phyloP scores from a whole-genome alignment of 345 rosid species.

The Populus pruinosa region DNA sequence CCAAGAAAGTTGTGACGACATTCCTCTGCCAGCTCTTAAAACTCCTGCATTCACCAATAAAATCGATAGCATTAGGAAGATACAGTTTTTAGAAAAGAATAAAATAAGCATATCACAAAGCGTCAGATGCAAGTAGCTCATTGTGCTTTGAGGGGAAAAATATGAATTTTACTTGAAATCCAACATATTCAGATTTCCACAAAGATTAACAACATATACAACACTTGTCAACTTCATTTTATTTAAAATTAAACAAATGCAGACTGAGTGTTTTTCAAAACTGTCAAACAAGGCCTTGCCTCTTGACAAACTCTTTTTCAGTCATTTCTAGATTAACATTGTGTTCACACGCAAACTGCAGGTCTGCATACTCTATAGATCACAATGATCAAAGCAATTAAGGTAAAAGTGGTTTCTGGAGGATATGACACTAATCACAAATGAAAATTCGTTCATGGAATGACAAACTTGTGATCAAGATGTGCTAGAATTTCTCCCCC shows the following conservation, averaged over 20 bases:
- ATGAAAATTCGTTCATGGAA: not conserved
- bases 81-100: not conserved
- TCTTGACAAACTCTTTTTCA: not conserved
- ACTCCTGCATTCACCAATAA: conserved; percentile 49
- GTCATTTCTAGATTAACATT: not conserved
- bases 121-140: not conserved
- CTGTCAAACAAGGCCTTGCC: not conserved
- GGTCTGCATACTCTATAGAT: not conserved
- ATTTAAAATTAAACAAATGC: not conserved
- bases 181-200: not conserved
- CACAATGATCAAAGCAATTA: not conserved
- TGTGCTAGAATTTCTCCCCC: conserved; percentile 84
- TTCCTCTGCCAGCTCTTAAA: conserved; percentile 89
- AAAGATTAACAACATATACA: too few species aligned
- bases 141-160: not conserved
- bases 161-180: not conserved
- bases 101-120: not conserved
- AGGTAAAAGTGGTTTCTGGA: not conserved
- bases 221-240: too few species aligned
- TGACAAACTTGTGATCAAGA: conserved; percentile 76
- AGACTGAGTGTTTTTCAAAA: not conserved
- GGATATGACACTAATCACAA: not conserved
- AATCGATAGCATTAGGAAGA: not conserved
- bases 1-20: conserved; percentile 59
- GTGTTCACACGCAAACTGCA: not conserved